Base-by-base conservation (phyloP, 2,329 filamentous ascomycete genomes). In the Colletotrichum noveboracense region DNA sequence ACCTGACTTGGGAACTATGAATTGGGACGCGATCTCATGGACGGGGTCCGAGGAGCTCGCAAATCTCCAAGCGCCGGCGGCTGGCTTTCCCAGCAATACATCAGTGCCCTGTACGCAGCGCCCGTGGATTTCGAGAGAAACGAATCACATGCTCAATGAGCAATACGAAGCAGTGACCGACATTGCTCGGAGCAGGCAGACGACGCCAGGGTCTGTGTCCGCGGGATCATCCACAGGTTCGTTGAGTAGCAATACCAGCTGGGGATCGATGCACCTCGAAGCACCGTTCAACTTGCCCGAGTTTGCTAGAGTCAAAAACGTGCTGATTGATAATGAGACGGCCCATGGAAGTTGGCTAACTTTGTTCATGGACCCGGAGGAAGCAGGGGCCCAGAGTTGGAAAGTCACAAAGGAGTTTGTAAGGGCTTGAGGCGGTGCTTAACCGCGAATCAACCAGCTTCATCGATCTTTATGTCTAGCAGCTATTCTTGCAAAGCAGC, bases 281-380 rank as follows among this genome's bases (percentile, higher is more conserved):
- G 36, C 82, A 12, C 83, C 83, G 0, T 85, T 80, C 61, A 79
- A 80, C 8, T 70, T 85, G 0, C 76, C 79, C 0, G 81, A 84
- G 62, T 34, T 60, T 1, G 64, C 71, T 2, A 79, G 84, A 7
- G 78, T 85, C 3, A 82, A 84, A 61, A 85, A 83, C 28, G 75
- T 79, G 2, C 24, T 82, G 0, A 81, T 85, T 21, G 81, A 82
- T 2, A 76, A 77, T 2, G 73, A 75, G 6, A 79, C 81, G 18
- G 61, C 78, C 6, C 71, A 71, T 3, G 81, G 82, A 0, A 78
- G 81, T 10, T 83, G 80, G 79, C 60, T 79, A 0, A 84, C 82
- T 3, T 76, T 82, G 32, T 84, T 84, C 18, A 76, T 78, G 21
- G 77, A 80, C 7, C 82, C 82, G 4, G 55, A 73, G 2, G 78